Evolutionary conservation across 441 rosid genomes (phyloP).

Genomic region (Dalechampia spathulata): DNA sequence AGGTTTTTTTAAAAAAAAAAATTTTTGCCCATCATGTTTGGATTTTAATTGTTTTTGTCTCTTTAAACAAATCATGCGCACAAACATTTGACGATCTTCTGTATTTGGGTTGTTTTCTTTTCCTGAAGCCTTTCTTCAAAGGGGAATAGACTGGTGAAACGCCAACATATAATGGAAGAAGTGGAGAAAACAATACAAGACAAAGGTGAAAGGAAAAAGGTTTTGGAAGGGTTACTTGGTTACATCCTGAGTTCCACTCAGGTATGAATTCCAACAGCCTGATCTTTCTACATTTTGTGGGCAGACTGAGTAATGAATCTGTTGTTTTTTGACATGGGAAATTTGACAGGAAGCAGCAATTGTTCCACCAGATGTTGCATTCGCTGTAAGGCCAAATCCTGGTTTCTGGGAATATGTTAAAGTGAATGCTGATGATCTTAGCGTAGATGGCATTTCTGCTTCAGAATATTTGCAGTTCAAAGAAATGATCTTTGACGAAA

Average conservation of each 20-base stretch:
- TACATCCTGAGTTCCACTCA: slow-evolving; percentile 63
- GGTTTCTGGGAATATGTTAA: slow-evolving; percentile 86
- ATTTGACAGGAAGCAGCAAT: slow-evolving; percentile 72
- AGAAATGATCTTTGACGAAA: slow-evolving; percentile 62
- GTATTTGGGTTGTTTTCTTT: too few species aligned
- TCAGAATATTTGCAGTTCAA: slow-evolving; percentile 68
- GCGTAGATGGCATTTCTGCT: slow-evolving; percentile 46
- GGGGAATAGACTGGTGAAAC: slow-evolving; percentile 70
- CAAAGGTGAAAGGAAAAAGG: slow-evolving; percentile 41
- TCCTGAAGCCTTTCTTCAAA: slow-evolving; percentile 48
- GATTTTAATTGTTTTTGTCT: not conserved
- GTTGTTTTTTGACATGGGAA: not conserved
- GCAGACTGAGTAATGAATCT: too few species aligned
- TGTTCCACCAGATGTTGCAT: slow-evolving; percentile 68
- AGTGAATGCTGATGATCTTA: slow-evolving; percentile 51
- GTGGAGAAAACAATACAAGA: slow-evolving; percentile 55
- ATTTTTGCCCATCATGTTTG: too few species aligned
- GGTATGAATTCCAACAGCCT: slow-evolving; percentile 33
- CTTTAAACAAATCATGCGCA: not conserved
- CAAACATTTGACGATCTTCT: not conserved
- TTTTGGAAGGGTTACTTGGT: slow-evolving; percentile 71
- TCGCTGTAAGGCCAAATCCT: slow-evolving; percentile 79
- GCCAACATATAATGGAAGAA: slow-evolving; percentile 57
- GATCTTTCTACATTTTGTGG: not conserved
- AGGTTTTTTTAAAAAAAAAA: slow-evolving; percentile 13